Percentiles rank a stretch among this genome's conserved stretches.
phyloP scores from a whole-genome alignment of 805 yeast genomes.

The Nakazawaea wyomingensis region DNA sequence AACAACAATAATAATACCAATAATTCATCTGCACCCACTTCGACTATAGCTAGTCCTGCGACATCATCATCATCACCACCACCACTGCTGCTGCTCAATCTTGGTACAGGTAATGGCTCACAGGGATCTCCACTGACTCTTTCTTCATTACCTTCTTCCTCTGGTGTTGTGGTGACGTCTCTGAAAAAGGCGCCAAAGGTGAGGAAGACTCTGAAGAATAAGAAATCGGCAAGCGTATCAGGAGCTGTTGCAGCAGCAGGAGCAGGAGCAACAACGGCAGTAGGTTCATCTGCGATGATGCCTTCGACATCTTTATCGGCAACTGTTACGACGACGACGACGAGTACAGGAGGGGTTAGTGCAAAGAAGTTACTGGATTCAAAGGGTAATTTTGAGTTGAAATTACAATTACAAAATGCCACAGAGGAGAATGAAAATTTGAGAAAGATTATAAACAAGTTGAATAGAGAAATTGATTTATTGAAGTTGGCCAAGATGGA shows the following conservation, averaged over 20 bases:
- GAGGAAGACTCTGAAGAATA: slow-evolving; percentile 3
- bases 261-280: no score
- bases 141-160: not conserved
- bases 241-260: not conserved
- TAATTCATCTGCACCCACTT: slow-evolving; percentile 15
- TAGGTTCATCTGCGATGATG: no score
- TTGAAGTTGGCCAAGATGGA: slow-evolving; percentile 22
- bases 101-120: no score
- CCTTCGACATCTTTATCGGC: slow-evolving; percentile 14
- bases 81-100: no score
- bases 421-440: slow-evolving; percentile 39
- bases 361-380: slow-evolving; percentile 16
- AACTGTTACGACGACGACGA: no score
- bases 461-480: slow-evolving; percentile 34
- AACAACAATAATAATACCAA: no score
- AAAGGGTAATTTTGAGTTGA: slow-evolving; percentile 26
- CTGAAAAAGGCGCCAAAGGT: slow-evolving; percentile 6
- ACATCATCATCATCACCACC: slow-evolving; percentile 11
- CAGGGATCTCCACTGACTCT: not conserved
- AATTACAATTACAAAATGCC: slow-evolving; percentile 34
- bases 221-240: slow-evolving; percentile 14
- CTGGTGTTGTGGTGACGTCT: not conserved
- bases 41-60: not conserved
- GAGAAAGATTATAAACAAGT: slow-evolving; percentile 33
- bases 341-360: no score